Percentiles rank a stretch among this genome's conserved stretches.
Conservation (phyloP, 257 asterid genomes). For the Capsicum rhomboideum region DNA sequence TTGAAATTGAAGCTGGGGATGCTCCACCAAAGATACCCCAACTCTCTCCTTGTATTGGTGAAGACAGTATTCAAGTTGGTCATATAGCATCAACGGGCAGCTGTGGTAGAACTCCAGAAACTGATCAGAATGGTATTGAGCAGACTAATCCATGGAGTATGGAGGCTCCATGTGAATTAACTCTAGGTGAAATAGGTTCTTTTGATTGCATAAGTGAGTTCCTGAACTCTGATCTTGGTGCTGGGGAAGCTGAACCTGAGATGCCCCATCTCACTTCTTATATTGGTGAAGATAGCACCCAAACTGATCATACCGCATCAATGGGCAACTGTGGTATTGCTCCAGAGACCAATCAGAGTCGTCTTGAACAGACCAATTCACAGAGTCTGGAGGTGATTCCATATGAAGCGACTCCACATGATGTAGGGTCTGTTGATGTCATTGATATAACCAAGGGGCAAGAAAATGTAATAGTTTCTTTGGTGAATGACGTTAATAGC, state of each 20-base stretch:
- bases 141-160: constrained; percentile 25
- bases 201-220: constrained; percentile 22
- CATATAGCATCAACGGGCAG: constrained; percentile 20
- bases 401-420: constrained; percentile 27
- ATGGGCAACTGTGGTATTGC: constrained; percentile 17
- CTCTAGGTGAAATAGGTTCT: constrained; percentile 31
- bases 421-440: constrained; percentile 24
- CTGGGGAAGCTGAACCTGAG: constrained; percentile 13
- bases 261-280: constrained; percentile 18
- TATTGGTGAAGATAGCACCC: constrained; percentile 22
- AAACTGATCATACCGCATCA: constrained; percentile 17
- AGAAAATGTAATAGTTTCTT: constrained; percentile 51
- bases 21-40: constrained; percentile 14
- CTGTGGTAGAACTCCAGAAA: constrained; percentile 15
- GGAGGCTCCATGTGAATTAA: constrained; percentile 26
- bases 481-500: constrained; percentile 57
- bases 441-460: constrained; percentile 81
- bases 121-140: constrained; percentile 21
- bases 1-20: constrained; percentile 20
- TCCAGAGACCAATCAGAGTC: constrained; percentile 20
- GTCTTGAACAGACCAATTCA: constrained; percentile 20
- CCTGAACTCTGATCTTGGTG: constrained; percentile 20
- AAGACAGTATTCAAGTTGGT: constrained; percentile 14
- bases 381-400: constrained; percentile 33
- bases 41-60: constrained; percentile 24